Evolutionary conservation across 2,329 filamentous ascomycete genomes (phyloP).

Genomic region (Fusarium mundagurra): DNA sequence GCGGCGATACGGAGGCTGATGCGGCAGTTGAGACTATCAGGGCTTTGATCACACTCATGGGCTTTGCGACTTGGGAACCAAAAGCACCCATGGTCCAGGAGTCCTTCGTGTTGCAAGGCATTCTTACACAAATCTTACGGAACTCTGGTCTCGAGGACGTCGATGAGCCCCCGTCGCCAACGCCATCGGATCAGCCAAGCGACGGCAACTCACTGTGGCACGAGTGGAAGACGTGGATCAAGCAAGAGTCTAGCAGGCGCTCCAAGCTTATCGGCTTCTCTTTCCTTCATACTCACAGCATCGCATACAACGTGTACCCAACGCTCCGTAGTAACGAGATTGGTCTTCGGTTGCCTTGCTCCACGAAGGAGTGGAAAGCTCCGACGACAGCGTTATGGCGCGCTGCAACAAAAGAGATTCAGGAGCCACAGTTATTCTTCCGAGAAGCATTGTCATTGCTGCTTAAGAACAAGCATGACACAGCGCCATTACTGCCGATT

Average conservation of each 20-base stretch:
- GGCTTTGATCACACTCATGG: conserved; percentile 50
- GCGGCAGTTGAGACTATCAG: conserved; percentile 45
- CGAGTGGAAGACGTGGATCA: conserved; percentile 47
- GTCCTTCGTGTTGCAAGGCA: conserved; percentile 47
- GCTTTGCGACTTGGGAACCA: conserved; percentile 51
- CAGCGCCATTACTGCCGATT: conserved; percentile 40
- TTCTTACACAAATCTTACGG: conserved; percentile 48
- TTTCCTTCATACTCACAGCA: conserved; percentile 51
- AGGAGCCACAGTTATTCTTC: conserved; percentile 49
- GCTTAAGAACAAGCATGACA: conserved; percentile 42
- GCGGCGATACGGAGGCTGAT: background rate
- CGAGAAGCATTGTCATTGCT: conserved; percentile 49
- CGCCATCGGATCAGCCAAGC: background rate
- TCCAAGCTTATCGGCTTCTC: conserved; percentile 52
- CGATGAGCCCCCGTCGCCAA: background rate
- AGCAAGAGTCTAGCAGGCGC: conserved; percentile 46
- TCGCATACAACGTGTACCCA: conserved; percentile 52
- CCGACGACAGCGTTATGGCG: conserved; percentile 31
- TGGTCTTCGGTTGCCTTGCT: conserved; percentile 47
- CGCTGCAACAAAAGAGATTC: conserved; percentile 27
- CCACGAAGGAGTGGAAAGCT: conserved; percentile 51
- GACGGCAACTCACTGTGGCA: conserved; percentile 7
- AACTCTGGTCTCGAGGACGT: conserved; percentile 47
- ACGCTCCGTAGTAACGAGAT: conserved; percentile 50
- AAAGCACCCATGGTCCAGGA: conserved; percentile 47